phyloP scores from a whole-genome alignment of 768 basidiomycete species.

The Tylopilus sp. region DNA sequence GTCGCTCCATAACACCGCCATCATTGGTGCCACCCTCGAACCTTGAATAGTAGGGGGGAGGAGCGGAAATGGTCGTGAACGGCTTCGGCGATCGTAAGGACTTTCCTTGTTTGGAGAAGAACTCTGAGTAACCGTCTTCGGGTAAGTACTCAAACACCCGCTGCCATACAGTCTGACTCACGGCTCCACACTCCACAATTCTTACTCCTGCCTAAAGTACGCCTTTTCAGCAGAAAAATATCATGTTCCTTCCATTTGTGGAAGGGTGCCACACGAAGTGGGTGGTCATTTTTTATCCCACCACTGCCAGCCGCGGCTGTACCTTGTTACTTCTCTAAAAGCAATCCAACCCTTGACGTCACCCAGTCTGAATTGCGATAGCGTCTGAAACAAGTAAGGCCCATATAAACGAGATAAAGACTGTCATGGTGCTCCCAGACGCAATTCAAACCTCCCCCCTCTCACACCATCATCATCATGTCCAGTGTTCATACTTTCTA shows the following conservation, averaged over 20 bases:
- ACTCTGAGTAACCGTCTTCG: background rate
- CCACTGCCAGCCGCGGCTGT: background rate
- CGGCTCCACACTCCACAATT: conserved; percentile 6
- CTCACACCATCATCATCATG: conserved; percentile 13
- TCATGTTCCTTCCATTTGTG: background rate
- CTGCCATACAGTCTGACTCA: background rate
- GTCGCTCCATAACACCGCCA: conserved; percentile 10
- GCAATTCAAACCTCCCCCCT: conserved; percentile 5
- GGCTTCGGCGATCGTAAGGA: conserved; percentile 9
- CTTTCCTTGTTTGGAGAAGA: conserved; percentile 16
- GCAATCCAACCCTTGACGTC: conserved; percentile 29
- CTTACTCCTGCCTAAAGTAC: background rate
- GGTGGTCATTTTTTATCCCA: conserved; percentile 11
- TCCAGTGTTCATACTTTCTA: conserved; percentile 37
- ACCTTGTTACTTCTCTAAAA: conserved; percentile 7
- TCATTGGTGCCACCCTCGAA: conserved; percentile 7
- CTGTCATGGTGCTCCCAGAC: conserved; percentile 7
- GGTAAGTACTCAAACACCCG: background rate
- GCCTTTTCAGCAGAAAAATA: background rate
- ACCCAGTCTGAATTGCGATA: conserved; percentile 9
- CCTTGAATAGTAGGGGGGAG: background rate
- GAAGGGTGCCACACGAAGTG: background rate
- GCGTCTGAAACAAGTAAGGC: background rate
- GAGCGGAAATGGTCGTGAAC: conserved; percentile 18
- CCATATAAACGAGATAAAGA: conserved; percentile 24